Base-by-base conservation (phyloP, 257 asterid species). In the Perilla frutescens region DNA sequence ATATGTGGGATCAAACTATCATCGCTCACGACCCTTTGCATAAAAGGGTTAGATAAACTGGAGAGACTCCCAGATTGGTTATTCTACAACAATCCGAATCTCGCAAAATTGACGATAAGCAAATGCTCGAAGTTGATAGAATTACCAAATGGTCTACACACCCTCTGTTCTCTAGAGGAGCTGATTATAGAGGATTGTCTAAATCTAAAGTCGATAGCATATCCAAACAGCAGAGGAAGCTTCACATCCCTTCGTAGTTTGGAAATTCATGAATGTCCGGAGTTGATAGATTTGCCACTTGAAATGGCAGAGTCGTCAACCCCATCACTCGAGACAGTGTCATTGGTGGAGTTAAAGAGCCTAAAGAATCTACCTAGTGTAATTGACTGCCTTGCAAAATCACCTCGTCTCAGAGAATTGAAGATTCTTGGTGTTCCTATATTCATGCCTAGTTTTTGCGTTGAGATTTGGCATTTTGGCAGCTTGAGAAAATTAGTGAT, bases 1-100 rank as follows among this genome's bases (percentile, higher is more conserved):
- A 61, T 49, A 40, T 67, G 34, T 7, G 53, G 75, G n/a, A 12
- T 45, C 54, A 60, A 70, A 10, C 45, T 63, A 8, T 49, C 55
- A 20, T 53, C 75, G n/a, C 79, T 76, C 43, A 40, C 66, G 5
- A 1, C 0, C 6, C 4, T 31, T 31, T 7, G 0, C 4, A 8
- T 43, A 4, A 8, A 8, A 3, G 5, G 1, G 3, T 1, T 44
- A 6, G 15, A 15, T 1, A 40, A 4, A 50, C n/a, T 68, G 64
- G 53, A 37, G 13, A 0, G 26, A 39, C 54, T 39, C 39, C 74
- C 64, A 4, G 29, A 69, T 54, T 5, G 34, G 37, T 60, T 31
- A 5, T 71, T 58, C 49, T 1, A 8, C 8, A 44, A 45, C 50
- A 71, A 31, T 45, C 68, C 9, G 2, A 41, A 70, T 70, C 36